These are phyloP conservation scores for Fusarium camptoceras DNA, from an alignment of 2,329 filamentous ascomycete genomes.

Conservation along the genomic window DNA sequence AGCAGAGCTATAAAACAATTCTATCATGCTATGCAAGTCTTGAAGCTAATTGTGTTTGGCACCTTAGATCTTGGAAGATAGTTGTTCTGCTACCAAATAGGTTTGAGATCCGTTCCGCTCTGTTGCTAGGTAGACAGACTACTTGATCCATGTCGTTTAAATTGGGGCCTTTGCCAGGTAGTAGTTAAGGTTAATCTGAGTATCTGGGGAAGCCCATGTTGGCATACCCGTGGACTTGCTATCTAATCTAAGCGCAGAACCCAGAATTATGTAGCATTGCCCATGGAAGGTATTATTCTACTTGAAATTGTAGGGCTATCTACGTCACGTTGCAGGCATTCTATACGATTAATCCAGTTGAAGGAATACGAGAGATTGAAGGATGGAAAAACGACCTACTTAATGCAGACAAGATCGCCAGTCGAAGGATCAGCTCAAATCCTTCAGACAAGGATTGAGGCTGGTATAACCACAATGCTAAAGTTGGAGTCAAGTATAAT, in stretches of 20 bases:
- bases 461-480: background rate
- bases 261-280: background rate
- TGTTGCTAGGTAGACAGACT: no score
- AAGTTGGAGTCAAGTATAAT: background rate
- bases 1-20: background rate
- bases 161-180: no score
- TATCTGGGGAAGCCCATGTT: background rate
- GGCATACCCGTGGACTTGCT: no score
- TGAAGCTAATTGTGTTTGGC: no score
- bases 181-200: background rate
- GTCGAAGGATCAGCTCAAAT: background rate
- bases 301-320: background rate
- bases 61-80: background rate
- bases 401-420: fast-evolving
- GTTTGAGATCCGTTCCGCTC: no score
- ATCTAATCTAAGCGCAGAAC: background rate
- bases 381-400: background rate
- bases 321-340: background rate
- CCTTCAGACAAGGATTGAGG: background rate
- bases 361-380: background rate
- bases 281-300: background rate
- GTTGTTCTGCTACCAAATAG: no score
- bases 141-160: no score
- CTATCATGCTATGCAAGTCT: background rate
- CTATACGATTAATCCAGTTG: background rate